Percentiles rank a stretch among this genome's conserved stretches.
Conservation (phyloP, 768 basidiomycete species). For the Cubamyces lactineus region DNA sequence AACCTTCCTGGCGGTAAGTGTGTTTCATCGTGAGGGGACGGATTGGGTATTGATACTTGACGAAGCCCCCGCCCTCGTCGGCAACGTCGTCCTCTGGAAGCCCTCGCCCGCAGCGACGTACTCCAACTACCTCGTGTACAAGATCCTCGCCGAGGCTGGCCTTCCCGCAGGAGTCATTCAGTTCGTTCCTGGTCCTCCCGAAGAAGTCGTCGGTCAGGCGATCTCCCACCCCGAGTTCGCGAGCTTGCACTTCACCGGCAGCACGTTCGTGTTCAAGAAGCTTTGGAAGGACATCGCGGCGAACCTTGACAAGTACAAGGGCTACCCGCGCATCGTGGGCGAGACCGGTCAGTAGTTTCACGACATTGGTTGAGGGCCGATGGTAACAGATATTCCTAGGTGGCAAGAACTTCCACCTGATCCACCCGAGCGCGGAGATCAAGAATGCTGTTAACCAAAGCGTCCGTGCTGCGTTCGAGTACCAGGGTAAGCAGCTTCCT, state of each 20-base stretch:
- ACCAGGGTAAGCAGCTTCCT: constrained; percentile 64
- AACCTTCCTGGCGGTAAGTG: constrained; percentile 82
- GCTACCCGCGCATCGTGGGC: constrained; percentile 94
- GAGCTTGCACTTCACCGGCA: constrained; percentile 95
- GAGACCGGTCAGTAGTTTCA: constrained; percentile 65
- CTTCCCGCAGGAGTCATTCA: constrained; percentile 95
- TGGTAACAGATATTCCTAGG: constrained; percentile 37
- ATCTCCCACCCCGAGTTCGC: constrained; percentile 82
- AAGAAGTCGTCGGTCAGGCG: constrained; percentile 83
- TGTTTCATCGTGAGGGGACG: constrained; percentile 22
- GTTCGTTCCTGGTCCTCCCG: constrained; percentile 89
- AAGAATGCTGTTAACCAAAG: constrained; percentile 88
- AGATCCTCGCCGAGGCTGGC: constrained; percentile 93
- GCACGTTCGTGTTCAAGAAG: constrained; percentile 91
- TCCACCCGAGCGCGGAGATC: constrained; percentile 87
- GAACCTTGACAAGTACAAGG: constrained; percentile 85
- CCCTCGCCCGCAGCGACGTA: constrained; percentile 95
- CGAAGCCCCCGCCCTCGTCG: constrained; percentile 85
- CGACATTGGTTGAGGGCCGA: background rate
- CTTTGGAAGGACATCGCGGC: constrained; percentile 94
- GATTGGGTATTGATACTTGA: too few relatives aligned
- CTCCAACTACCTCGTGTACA: constrained; percentile 90
- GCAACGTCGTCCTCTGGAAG: constrained; percentile 97
- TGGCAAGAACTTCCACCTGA: constrained; percentile 97
- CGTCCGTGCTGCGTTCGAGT: constrained; percentile 91